These are phyloP conservation scores for Cyberlindnera saturnus DNA, from an alignment of 805 yeast genomes.

Conservation along the genomic window DNA sequence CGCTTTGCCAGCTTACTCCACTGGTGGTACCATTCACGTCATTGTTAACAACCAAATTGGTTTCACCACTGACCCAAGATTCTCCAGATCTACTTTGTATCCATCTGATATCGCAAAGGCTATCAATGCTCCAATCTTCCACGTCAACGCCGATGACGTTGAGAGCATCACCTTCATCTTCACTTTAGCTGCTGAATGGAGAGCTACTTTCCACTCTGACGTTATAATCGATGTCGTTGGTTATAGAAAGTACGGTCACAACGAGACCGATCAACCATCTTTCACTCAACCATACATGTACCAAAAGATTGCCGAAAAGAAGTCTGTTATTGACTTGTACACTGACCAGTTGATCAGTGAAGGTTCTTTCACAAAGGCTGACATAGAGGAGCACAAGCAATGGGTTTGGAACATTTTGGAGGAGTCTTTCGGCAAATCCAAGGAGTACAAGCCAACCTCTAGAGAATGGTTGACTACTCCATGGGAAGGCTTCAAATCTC, in stretches of 20 bases:
- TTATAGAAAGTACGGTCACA: constrained; percentile 98
- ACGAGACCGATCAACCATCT: constrained; percentile 98
- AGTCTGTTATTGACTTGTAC: constrained; percentile 83
- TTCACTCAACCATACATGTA: constrained; percentile 99
- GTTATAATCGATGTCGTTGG: constrained; percentile 96
- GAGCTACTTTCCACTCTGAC: constrained; percentile 93
- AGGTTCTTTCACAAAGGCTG: constrained; percentile 84
- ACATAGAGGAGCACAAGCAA: constrained; percentile 90
- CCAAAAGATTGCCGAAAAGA: constrained; percentile 81
- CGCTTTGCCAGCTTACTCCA: constrained; percentile 87
- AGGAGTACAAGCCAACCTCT: constrained; percentile 83
- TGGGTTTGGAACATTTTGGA: constrained; percentile 97
- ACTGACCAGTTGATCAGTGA: constrained; percentile 73
- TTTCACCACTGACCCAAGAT: constrained; percentile 97
- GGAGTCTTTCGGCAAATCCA: constrained; percentile 81
- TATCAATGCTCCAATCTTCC: constrained; percentile 97
- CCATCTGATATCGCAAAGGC: constrained; percentile 97
- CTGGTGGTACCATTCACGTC: constrained; percentile 97
- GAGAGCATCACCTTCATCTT: constrained; percentile 89
- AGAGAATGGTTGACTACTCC: constrained; percentile 98
- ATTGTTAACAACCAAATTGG: constrained; percentile 98
- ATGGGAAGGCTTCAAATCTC: constrained; percentile 98
- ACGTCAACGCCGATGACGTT: constrained; percentile 96
- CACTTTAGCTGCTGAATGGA: constrained; percentile 98
- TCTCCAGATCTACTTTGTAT: constrained; percentile 95